A percentile compares a stretch with the other conserved stretches of the same genome.
Evolutionary conservation across 352 stramenopile species (phyloP).

Genomic region (Globisporangium cylindrosporum): DNA sequence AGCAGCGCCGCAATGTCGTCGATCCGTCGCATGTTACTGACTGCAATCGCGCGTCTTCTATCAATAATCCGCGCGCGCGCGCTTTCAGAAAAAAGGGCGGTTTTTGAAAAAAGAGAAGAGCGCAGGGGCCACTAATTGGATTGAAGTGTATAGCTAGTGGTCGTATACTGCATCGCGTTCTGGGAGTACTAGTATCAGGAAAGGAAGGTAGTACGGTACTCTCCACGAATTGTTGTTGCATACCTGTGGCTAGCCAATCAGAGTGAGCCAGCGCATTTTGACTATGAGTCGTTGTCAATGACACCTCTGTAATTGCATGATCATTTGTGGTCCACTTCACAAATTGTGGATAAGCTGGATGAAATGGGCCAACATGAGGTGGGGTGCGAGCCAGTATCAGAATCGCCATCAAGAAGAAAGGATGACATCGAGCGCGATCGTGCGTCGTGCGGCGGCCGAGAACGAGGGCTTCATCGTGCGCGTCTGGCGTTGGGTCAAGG

Average conservation of each 20-base stretch:
- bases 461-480: slow-evolving; percentile 53
- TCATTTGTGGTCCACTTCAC: neutral
- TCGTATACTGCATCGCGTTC: too few relatives aligned
- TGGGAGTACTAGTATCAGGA: too few relatives aligned
- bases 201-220: too few relatives aligned
- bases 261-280: slow-evolving; percentile 1
- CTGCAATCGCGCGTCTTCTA: slow-evolving; percentile 7
- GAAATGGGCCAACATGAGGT: neutral
- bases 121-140: neutral
- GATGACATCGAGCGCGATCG: slow-evolving; percentile 53
- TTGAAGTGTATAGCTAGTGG: neutral
- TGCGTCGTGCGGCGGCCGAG: slow-evolving; percentile 55
- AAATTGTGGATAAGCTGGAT: neutral
- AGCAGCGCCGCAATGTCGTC: slow-evolving; percentile 59
- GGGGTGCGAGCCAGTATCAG: neutral
- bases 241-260: neutral
- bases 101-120: slow-evolving; percentile 10
- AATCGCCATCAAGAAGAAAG: neutral
- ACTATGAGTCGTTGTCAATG: neutral
- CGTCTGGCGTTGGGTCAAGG: slow-evolving; percentile 74
- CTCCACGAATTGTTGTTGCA: neutral
- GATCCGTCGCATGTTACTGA: slow-evolving; percentile 22
- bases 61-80: slow-evolving; percentile 8
- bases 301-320: neutral
- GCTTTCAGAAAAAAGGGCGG: slow-evolving; percentile 12